Evolutionary conservation across 192 early-diverging fungal species (phyloP).

Genomic region (Entomortierella beljakovae): DNA sequence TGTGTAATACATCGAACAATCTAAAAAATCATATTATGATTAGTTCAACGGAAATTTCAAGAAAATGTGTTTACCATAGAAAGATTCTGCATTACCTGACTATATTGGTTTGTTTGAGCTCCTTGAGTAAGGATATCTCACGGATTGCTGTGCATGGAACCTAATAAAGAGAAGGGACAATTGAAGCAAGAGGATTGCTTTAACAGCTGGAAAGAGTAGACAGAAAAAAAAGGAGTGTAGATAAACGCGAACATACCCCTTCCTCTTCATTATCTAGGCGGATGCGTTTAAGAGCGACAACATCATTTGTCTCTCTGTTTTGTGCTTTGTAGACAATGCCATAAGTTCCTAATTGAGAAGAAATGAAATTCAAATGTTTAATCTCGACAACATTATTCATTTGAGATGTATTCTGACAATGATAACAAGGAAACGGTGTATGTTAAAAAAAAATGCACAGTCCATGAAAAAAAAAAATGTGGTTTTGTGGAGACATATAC

Average conservation of each 20-base stretch:
- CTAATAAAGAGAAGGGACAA: constrained; percentile 35
- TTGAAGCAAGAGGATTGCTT: background rate
- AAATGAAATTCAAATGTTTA: background rate
- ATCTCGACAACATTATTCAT: background rate
- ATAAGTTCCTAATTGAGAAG: constrained; percentile 78
- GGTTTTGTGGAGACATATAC: constrained; percentile 14
- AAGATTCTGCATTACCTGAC: constrained; percentile 66
- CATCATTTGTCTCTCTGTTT: constrained; percentile 91
- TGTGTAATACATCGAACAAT: constrained; percentile 96
- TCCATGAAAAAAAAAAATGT: background rate
- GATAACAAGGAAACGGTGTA: background rate
- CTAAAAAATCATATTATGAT: too few species aligned
- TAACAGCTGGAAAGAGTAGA: background rate
- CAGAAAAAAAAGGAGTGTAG: background rate
- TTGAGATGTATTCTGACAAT: background rate
- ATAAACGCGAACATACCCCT: constrained; percentile 70
- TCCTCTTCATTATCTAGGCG: constrained; percentile 92
- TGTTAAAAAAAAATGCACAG: background rate
- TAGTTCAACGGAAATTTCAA: background rate
- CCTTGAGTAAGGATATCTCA: constrained; percentile 88
- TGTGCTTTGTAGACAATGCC: constrained; percentile 99
- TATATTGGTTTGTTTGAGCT: constrained; percentile 86
- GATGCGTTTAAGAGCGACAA: constrained; percentile 98
- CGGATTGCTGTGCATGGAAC: constrained; percentile 89
- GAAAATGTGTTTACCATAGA: background rate